Conservation (phyloP, 495 filamentous ascomycete genomes). For the Baudoinia panamericana region DNA sequence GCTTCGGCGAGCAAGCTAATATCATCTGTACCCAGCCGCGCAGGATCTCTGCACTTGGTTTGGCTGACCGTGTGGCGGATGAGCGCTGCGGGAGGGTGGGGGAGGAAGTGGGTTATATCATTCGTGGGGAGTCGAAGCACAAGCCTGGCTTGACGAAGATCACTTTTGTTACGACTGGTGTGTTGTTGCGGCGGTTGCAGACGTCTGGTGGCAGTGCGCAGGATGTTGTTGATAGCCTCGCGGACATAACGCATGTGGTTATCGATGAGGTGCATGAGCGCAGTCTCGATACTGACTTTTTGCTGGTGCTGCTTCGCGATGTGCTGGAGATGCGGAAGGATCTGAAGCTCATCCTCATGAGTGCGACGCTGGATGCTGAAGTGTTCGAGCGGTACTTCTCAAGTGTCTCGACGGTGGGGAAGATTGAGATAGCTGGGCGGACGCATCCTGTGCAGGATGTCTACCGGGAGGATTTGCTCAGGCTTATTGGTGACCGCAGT, state of each 20-base stretch:
- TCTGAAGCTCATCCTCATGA: constrained; percentile 93
- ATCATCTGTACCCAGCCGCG: constrained; percentile 94
- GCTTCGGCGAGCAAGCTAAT: constrained; percentile 65
- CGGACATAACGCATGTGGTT: constrained; percentile 86
- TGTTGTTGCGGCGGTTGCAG: constrained; percentile 79
- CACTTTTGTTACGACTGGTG: constrained; percentile 93
- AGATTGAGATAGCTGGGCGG: constrained; percentile 75
- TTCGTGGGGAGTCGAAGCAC: constrained; percentile 74
- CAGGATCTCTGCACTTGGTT: constrained; percentile 82
- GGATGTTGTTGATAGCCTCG: constrained; percentile 64
- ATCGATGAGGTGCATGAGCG: constrained; percentile 97
- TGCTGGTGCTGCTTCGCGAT: constrained; percentile 76
- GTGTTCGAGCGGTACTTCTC: constrained; percentile 75
- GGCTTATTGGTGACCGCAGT: constrained; percentile 55
- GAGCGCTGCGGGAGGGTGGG: constrained; percentile 74
- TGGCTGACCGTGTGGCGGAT: constrained; percentile 88
- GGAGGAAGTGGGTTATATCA: constrained; percentile 86
- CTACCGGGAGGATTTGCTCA: constrained; percentile 80
- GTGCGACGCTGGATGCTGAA: constrained; percentile 82
- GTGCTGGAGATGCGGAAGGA: constrained; percentile 65
- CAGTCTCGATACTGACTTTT: constrained; percentile 88
- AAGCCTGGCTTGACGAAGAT: constrained; percentile 63
- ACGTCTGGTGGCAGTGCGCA: constrained; percentile 64
- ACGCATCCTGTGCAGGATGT: constrained; percentile 84
- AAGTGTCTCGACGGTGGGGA: constrained; percentile 50